Percentiles rank a stretch among this genome's conserved stretches.
Conservation (phyloP, 1,139 yeast genomes). For the Yamadazyma trypodendri region DNA sequence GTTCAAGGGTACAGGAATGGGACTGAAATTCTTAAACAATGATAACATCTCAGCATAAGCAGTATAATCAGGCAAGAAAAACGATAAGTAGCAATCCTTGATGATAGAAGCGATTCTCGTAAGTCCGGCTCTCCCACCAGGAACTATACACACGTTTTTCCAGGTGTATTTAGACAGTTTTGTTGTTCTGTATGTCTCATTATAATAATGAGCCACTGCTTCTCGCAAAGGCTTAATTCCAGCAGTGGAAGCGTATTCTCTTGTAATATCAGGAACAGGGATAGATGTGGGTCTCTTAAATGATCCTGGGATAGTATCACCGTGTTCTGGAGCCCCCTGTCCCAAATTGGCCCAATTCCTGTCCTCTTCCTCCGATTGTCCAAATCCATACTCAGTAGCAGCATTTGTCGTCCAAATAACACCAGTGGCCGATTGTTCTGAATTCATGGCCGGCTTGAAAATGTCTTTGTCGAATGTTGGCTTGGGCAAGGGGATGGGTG, state of each 20-base stretch:
- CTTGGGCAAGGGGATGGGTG: constrained; percentile 54
- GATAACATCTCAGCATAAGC: constrained; percentile 75
- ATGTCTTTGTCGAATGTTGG: constrained; percentile 47
- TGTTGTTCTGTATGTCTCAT: constrained; percentile 53
- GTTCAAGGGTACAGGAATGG: constrained; percentile 64
- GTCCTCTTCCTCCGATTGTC: constrained; percentile 36
- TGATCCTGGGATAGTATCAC: constrained; percentile 60
- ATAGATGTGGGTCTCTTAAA: constrained; percentile 55
- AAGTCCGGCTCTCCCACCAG: constrained; percentile 70
- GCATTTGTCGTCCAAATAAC: constrained; percentile 71
- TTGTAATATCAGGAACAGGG: constrained; percentile 51
- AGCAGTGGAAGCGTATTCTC: constrained; percentile 67
- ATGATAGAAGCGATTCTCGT: constrained; percentile 67
- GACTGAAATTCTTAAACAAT: constrained; percentile 63
- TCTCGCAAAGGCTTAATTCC: constrained; percentile 58
- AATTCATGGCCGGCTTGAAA: constrained; percentile 61
- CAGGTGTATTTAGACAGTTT: constrained; percentile 57
- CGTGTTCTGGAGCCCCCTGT: constrained; percentile 72
- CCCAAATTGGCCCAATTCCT: constrained; percentile 65
- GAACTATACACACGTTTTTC: constrained; percentile 66
- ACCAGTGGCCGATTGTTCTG: constrained; percentile 64
- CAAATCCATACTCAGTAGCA: constrained; percentile 60
- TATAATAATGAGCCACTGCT: constrained; percentile 63
- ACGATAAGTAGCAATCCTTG: constrained; percentile 60
- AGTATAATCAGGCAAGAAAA: constrained; percentile 67